These are phyloP conservation scores for Tetraselmis chui DNA, from an alignment of 139 green algal genomes.

Conservation along the genomic window DNA sequence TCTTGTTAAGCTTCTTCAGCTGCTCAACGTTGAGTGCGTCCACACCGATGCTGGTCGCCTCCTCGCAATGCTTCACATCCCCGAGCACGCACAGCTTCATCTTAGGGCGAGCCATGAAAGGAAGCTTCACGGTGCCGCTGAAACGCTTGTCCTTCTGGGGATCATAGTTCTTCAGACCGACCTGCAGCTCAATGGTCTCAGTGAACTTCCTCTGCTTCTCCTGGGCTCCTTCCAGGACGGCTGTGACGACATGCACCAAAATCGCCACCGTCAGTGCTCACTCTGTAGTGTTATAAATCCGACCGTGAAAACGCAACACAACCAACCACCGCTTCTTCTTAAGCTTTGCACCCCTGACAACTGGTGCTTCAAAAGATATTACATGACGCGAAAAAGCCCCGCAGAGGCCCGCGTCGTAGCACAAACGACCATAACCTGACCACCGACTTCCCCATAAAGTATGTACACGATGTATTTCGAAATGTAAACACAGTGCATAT, in stretches of 20 bases:
- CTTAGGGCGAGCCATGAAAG: constrained; percentile 86
- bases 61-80: constrained; percentile 97
- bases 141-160: constrained; percentile 99
- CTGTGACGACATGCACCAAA: constrained; percentile 27
- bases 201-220: constrained; percentile 95
- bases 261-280: too few species aligned
- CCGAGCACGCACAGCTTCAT: constrained; percentile 96
- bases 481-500: too few species aligned
- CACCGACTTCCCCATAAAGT: too few species aligned
- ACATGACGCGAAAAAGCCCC: constrained; percentile 5
- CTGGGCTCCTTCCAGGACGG: constrained; percentile 66
- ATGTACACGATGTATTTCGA: too few species aligned
- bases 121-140: constrained; percentile 94
- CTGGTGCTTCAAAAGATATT: constrained; percentile 32
- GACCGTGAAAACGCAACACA: neutral
- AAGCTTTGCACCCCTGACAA: constrained; percentile 26
- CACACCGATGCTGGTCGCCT: constrained; percentile 69
- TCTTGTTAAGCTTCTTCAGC: constrained; percentile 99
- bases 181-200: constrained; percentile 98
- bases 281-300: neutral
- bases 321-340: neutral
- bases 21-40: constrained; percentile 91
- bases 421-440: neutral
- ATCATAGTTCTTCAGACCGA: constrained; percentile 99
- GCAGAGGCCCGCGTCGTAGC: constrained; percentile 1